phyloP scores from a whole-genome alignment of 495 filamentous ascomycete species.

The Daldinia childiae region DNA sequence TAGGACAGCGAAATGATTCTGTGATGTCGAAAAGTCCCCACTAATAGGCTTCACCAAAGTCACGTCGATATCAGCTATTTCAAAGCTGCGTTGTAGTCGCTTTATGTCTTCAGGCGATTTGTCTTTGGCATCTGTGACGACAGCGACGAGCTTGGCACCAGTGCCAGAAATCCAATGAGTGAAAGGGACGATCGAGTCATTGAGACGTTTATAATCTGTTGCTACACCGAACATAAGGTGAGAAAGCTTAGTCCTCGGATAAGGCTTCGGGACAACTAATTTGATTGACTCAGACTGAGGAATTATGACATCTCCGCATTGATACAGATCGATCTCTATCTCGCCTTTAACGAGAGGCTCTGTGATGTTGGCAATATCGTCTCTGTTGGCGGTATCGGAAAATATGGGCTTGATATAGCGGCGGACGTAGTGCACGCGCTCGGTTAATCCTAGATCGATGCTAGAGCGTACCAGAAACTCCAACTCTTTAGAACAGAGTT shows the following conservation, averaged over 20 bases:
- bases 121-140: constrained; percentile 60
- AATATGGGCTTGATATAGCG: constrained; percentile 50
- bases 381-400: constrained; percentile 33
- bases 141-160: constrained; percentile 63
- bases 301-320: constrained; percentile 37
- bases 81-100: constrained; percentile 45
- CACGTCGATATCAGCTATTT: constrained; percentile 56
- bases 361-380: constrained; percentile 47
- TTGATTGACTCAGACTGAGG: constrained; percentile 44
- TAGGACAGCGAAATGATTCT: constrained; percentile 72
- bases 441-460: constrained; percentile 45
- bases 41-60: constrained; percentile 63
- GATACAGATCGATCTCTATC: constrained; percentile 46
- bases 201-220: constrained; percentile 64
- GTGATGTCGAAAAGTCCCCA: constrained; percentile 58
- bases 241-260: constrained; percentile 41
- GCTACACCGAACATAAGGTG: constrained; percentile 66
- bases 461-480: constrained; percentile 34
- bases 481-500: constrained; percentile 25
- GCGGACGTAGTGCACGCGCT: constrained; percentile 51
- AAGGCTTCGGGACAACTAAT: constrained; percentile 47
- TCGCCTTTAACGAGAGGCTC: constrained; percentile 44
- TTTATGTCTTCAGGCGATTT: constrained; percentile 39
- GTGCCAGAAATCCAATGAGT: constrained; percentile 70
- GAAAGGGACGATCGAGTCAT: constrained; percentile 64